Base-by-base conservation (phyloP, 768 basidiomycete species). In the Rhizopogon rudus region DNA sequence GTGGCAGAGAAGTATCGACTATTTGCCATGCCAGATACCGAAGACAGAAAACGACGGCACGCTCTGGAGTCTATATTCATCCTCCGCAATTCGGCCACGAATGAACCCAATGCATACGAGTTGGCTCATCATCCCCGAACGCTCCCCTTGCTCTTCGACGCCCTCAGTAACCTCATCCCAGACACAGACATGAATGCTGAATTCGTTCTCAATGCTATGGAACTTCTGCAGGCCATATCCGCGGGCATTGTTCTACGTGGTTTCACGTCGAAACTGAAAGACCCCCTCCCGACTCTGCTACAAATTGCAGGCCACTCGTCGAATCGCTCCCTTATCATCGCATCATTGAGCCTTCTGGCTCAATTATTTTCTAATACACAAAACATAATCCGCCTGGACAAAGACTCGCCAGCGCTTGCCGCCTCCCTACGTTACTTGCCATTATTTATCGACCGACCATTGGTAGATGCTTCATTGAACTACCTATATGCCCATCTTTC, bases 61-160 rank as follows among this genome's bases (percentile, higher is more conserved):
- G 92, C 93, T n/a, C 75, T 88, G 40, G 91, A 96, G 65, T 89
- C 89, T 2, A 76, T 94, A 42, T 87, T 91, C 60, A 77, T 97
- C 55, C 77, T 99, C 41, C 83, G 94, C n/a, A 97, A 97, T 67
- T 80, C 86, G 6, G 81, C 86, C n/a, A 71, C 87, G 42, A 79
- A 84, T 57, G 84, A 87, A 44, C 75, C 76, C 50, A 93, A 91
- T 60, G 81, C 82, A 3, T 67, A 74, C 40, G 83, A 87, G 55
- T 73, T 94, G 29, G 71, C 79, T 3, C 71, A 69, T 20, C 81
- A 84, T 58, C 74, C 80, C 13, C 81, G 83, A 42, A 87, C 88
- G 2, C 73, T 85, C 52, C 79, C 83, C 12, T 71, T 94, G 8
- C 75, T 92, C 20, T 75, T 88, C 55, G 80, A 81, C 41, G 77